Evolutionary conservation across 2,329 filamentous ascomycete species (phyloP), one percentile per base, ranked within the genome.

Genomic region (Fusarium lateritium): DNA sequence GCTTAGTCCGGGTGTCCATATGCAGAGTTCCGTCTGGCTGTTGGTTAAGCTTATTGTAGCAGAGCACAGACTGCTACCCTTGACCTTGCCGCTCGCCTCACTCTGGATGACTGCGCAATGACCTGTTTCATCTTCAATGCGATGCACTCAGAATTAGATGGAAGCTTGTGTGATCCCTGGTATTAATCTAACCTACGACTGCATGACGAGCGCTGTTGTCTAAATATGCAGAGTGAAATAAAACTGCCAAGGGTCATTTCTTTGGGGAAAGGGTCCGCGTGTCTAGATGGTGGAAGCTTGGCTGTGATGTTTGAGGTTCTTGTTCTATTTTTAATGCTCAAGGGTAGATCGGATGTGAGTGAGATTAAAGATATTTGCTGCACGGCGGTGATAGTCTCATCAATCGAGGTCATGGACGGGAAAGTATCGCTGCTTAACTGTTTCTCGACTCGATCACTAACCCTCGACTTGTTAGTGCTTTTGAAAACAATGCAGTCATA

Each of bases 201-300:
- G 19, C 46, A 50, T 50, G 21, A 17, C 46, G 46, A 26, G 46
- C 46, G 8, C 46, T 33, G 7, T 15, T 38, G 6, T 50, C 28
- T 19, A 10, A 50, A 50, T 33, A 50, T 50, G 31, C 46, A 50
- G 10, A 50, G 3, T 24, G 46, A 19, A 26, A 38, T 50, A 17
- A 33, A 50, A 3, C 24, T 50, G 4, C 46, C 46, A 10, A 50
- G 33, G 7, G 33, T 38, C 46, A 34, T 50, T 3, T 26, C 21
- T 7, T 21, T 7, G 17, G 46, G 36, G 33, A 50, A 50, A 2
- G 36, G 22, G 1, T 21, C 33, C 5, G 33, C 7, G 21, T 50
- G 46, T 1, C n/a, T 15, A n/a, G 47, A 22, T 4, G 47, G 33
- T 13, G 36, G 47, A 26, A 50, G 47, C 17, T 50, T 38, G 17